These are phyloP conservation scores for Fusarium dlaminii DNA, from an alignment of 2,329 filamentous ascomycete genomes.

Conservation along the genomic window DNA sequence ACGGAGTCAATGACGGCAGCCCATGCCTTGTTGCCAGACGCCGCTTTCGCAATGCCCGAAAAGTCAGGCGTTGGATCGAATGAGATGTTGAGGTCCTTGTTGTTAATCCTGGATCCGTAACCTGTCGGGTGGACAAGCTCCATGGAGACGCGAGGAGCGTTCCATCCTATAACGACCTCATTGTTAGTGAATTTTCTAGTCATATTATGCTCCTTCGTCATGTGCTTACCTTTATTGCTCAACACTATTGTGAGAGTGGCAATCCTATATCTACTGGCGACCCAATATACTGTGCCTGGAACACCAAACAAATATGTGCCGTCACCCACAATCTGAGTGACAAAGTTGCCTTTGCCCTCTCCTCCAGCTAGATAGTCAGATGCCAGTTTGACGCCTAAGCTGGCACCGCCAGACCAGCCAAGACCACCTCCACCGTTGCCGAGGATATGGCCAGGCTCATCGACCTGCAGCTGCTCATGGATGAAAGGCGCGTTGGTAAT, in stretches of 20 bases:
- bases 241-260: constrained; percentile 60
- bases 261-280: constrained; percentile 56
- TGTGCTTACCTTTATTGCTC: constrained; percentile 56
- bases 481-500: constrained; percentile 75
- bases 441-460: constrained; percentile 74
- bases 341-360: constrained; percentile 50
- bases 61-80: constrained; percentile 68
- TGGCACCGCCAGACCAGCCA: constrained; percentile 79
- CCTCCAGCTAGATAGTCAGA: constrained; percentile 41
- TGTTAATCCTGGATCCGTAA: constrained; percentile 59
- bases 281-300: constrained; percentile 61
- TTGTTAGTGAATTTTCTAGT: background rate
- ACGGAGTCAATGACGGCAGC: background rate
- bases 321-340: constrained; percentile 60
- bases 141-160: constrained; percentile 64
- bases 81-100: constrained; percentile 68
- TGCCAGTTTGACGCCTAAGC: constrained; percentile 74
- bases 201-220: fast-evolving
- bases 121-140: constrained; percentile 66
- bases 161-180: constrained; percentile 51
- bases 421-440: constrained; percentile 82
- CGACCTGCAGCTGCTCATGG: constrained; percentile 74
- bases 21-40: constrained; percentile 54
- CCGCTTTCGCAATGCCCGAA: constrained; percentile 66
- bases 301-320: constrained; percentile 60